phyloP scores from a whole-genome alignment of 352 stramenopile genomes.

The Pythium sukuiense region DNA sequence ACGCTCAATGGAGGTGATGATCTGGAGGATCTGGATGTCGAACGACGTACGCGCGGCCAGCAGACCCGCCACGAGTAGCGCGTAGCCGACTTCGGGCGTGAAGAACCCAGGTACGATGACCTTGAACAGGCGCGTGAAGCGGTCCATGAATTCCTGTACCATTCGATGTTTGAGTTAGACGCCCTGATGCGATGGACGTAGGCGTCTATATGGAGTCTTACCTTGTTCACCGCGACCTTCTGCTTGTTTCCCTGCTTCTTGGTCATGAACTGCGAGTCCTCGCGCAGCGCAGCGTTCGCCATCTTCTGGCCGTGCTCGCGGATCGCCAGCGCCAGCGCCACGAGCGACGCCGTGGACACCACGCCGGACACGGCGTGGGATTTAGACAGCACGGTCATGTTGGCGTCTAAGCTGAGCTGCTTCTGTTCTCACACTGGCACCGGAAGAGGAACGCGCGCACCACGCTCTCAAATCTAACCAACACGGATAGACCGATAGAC shows the following conservation, averaged over 20 bases:
- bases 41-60: constrained; percentile 73
- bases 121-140: constrained; percentile 70
- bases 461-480: neutral
- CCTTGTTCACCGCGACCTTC: constrained; percentile 67
- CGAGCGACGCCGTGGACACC: constrained; percentile 45
- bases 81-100: constrained; percentile 70
- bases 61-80: constrained; percentile 57
- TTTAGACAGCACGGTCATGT: constrained; percentile 67
- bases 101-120: constrained; percentile 70
- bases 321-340: constrained; percentile 65
- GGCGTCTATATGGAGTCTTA: constrained; percentile 5
- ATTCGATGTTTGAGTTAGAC: too few species aligned
- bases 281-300: constrained; percentile 41
- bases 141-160: constrained; percentile 48
- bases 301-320: constrained; percentile 59
- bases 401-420: neutral
- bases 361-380: constrained; percentile 40
- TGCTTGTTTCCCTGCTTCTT: constrained; percentile 72
- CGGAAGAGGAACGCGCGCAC: neutral
- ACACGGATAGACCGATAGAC: neutral
- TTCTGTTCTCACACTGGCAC: constrained; percentile 1
- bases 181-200: too few species aligned
- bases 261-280: constrained; percentile 75
- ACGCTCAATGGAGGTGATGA: constrained; percentile 72
- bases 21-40: constrained; percentile 76